These are phyloP conservation scores for Gymnopilus junonius DNA, from an alignment of 768 basidiomycete genomes.

Conservation along the genomic window DNA sequence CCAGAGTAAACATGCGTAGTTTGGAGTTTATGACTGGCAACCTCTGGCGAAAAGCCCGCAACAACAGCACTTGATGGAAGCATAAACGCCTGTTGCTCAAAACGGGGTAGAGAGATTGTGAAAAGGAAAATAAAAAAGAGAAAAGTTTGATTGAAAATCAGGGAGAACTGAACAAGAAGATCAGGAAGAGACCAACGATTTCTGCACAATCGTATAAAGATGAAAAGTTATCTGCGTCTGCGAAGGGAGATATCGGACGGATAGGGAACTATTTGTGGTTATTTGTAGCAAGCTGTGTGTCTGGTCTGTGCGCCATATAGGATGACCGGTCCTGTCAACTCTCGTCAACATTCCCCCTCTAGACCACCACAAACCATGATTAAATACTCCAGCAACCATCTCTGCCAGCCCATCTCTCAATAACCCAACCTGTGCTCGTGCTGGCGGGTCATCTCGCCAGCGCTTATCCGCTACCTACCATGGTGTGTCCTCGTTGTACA, in stretches of 20 bases:
- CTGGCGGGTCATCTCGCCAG: slow-evolving; percentile 54
- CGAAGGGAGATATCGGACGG: neutral
- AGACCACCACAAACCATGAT: slow-evolving; percentile 46
- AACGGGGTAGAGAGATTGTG: neutral
- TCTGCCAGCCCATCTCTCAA: slow-evolving; percentile 40
- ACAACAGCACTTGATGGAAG: slow-evolving; percentile 21
- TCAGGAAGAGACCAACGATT: neutral
- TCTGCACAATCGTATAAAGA: neutral
- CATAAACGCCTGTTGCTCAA: neutral
- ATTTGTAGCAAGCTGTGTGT: slow-evolving; percentile 28
- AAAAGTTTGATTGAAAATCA: neutral
- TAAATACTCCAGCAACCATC: slow-evolving; percentile 38
- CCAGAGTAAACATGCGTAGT: slow-evolving; percentile 27
- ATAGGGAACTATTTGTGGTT: slow-evolving; percentile 16
- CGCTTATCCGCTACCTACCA: slow-evolving; percentile 35
- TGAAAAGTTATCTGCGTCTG: neutral
- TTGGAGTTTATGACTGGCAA: slow-evolving; percentile 10
- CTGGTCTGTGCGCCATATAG: slow-evolving; percentile 47
- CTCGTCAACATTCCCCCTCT: slow-evolving; percentile 50
- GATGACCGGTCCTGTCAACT: slow-evolving; percentile 54
- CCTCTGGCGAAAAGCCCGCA: slow-evolving; percentile 47
- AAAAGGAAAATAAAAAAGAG: neutral
- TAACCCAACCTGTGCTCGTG: slow-evolving; percentile 57
- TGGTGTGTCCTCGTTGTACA: slow-evolving; percentile 40
- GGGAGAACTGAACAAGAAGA: neutral